Evolutionary conservation across 345 rosid species (phyloP).

Genomic region (Brassica carinata): DNA sequence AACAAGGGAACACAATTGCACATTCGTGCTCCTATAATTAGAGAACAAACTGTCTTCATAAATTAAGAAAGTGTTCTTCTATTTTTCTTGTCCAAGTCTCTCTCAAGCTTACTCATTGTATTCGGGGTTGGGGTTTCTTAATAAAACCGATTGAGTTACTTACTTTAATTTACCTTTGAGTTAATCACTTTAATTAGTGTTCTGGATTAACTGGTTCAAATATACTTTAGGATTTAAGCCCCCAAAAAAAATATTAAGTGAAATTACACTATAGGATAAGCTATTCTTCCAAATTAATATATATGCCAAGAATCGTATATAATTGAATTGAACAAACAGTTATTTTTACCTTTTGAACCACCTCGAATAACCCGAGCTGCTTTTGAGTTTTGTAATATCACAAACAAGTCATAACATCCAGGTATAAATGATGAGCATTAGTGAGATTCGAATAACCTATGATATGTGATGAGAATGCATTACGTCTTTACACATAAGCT

Average conservation of each 20-base stretch:
- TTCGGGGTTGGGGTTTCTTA: not conserved
- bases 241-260: not conserved
- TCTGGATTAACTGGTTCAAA: not conserved
- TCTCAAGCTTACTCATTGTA: not conserved
- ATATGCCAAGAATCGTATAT: not conserved
- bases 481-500: slow-evolving; percentile 30
- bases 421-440: not conserved
- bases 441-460: not conserved
- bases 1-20: not conserved
- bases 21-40: not conserved
- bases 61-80: not conserved
- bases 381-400: not conserved
- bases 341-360: slow-evolving; percentile 1
- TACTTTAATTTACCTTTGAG: not conserved
- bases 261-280: not conserved
- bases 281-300: slow-evolving; percentile 8
- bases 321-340: not conserved
- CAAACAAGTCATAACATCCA: not conserved
- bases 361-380: not conserved
- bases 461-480: not conserved
- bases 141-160: not conserved
- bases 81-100: not conserved
- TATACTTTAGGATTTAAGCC: not conserved
- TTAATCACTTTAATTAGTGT: not conserved
- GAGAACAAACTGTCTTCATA: not conserved